A percentile compares a stretch with the other conserved stretches of the same genome.
These are phyloP conservation scores for Phyllostachys edulis DNA, from an alignment of 176 grass and related monocot species.

Conservation along the genomic window DNA sequence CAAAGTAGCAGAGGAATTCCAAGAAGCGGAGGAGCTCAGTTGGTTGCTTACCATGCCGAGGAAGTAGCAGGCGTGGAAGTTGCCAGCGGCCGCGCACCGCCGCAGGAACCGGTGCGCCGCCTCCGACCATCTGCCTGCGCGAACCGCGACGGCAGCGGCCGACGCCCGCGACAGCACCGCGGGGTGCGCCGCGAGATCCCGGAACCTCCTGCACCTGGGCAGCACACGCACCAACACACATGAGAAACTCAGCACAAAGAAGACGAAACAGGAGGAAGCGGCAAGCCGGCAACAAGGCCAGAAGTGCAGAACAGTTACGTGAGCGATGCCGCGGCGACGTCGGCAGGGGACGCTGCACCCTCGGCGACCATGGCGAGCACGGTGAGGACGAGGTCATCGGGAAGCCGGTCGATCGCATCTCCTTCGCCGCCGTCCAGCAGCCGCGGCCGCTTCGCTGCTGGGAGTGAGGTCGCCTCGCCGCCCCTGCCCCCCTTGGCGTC, in stretches of 20 bases:
- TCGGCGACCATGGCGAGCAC: constrained; percentile 44
- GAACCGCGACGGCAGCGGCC: constrained; percentile 28
- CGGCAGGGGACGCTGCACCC: constrained; percentile 28
- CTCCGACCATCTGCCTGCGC: constrained; percentile 47
- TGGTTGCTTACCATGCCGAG: constrained; percentile 79
- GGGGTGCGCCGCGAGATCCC: constrained; percentile 37
- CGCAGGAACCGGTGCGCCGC: constrained; percentile 52
- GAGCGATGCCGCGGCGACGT: constrained; percentile 44
- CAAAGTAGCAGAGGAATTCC: not conserved
- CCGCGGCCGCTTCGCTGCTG: not conserved
- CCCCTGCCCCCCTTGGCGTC: not conserved
- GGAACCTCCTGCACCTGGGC: constrained; percentile 66
- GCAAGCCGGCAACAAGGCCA: not conserved
- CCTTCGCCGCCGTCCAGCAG: not conserved
- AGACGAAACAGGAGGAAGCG: not conserved
- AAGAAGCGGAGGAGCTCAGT: not conserved
- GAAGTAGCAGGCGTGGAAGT: constrained; percentile 64
- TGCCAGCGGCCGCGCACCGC: constrained; percentile 60
- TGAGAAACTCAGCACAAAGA: not conserved
- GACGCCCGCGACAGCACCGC: constrained; percentile 49
- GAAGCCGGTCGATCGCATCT: constrained; percentile 60
- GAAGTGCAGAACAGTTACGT: constrained; percentile 22
- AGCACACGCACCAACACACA: not conserved
- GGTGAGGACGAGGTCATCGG: constrained; percentile 60
- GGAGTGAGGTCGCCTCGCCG: not conserved